Evolutionary conservation across 768 basidiomycete species (phyloP).

Genomic region (Boletales sp.): DNA sequence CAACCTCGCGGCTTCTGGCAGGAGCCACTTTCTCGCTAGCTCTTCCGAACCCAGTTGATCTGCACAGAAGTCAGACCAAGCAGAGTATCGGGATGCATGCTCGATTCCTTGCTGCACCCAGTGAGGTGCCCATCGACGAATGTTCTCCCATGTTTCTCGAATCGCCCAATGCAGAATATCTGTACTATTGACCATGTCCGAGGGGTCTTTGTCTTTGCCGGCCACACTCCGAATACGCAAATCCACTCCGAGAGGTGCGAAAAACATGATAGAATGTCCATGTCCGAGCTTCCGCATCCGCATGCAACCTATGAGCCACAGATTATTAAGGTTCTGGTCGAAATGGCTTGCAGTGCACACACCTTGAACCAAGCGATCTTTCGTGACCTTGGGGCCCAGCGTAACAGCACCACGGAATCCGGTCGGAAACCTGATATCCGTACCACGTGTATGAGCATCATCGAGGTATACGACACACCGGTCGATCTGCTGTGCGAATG

Average conservation of each 20-base stretch:
- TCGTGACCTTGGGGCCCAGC: not conserved
- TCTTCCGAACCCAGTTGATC: not conserved
- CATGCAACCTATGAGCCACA: not conserved
- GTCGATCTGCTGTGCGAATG: not conserved
- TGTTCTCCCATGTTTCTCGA: not conserved
- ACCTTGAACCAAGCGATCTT: not conserved
- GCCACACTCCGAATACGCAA: not conserved
- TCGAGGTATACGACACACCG: not conserved
- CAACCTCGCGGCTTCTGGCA: not conserved
- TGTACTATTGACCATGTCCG: not conserved
- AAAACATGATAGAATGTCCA: not conserved
- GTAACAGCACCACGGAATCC: not conserved
- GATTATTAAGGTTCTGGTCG: not conserved
- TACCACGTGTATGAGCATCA: not conserved
- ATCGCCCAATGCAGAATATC: not conserved
- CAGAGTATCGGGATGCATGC: not conserved
- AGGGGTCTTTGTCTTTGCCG: not conserved
- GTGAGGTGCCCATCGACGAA: not conserved
- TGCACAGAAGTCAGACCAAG: not conserved
- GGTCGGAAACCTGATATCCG: not conserved
- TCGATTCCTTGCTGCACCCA: not conserved
- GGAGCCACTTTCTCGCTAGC: not conserved
- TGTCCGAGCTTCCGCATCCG: not conserved
- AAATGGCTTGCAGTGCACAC: not conserved
- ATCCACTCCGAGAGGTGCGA: not conserved